Evolutionary conservation across 192 early-diverging fungal genomes (phyloP).

Genomic region (Entomortierella parvispora): DNA sequence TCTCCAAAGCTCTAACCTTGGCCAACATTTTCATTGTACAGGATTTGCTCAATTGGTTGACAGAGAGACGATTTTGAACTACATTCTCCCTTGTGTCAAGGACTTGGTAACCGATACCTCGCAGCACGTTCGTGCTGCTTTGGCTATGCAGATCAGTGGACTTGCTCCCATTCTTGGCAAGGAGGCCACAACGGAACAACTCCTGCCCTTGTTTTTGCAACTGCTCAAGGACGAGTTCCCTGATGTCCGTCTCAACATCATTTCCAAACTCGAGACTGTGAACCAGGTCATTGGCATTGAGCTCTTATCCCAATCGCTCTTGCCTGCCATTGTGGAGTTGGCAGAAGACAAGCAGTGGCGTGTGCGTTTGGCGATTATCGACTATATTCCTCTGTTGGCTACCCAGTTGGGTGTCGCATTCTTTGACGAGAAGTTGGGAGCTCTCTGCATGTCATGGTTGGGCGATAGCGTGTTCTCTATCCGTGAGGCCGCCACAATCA

Average conservation of each 20-base stretch:
- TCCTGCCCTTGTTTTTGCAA: constrained; percentile 95
- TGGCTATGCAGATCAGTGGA: constrained; percentile 97
- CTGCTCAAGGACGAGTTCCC: constrained; percentile 97
- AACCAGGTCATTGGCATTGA: constrained; percentile 98
- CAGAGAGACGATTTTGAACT: constrained; percentile 78
- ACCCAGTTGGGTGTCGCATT: constrained; percentile 95
- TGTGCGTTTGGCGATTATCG: constrained; percentile 98
- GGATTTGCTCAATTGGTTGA: constrained; percentile 78
- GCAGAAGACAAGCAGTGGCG: constrained; percentile 99
- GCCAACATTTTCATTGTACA: constrained; percentile 1
- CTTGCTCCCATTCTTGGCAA: constrained; percentile 96
- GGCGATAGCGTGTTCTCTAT: constrained; percentile 97
- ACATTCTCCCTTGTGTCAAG: constrained; percentile 90
- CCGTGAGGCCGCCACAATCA: constrained; percentile 95
- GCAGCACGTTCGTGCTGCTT: constrained; percentile 94
- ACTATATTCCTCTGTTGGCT: constrained; percentile 97
- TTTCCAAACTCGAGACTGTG: constrained; percentile 96
- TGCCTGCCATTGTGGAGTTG: constrained; percentile 98
- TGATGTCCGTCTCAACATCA: constrained; percentile 98
- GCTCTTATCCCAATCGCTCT: constrained; percentile 93
- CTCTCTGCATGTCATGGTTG: constrained; percentile 98
- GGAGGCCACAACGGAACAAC: constrained; percentile 91
- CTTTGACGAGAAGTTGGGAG: constrained; percentile 96
- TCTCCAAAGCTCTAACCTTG: not conserved
- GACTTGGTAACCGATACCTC: constrained; percentile 96